Evolutionary conservation across 2,329 filamentous ascomycete species (phyloP).

Genomic region (Zasmidium citrigriseum): DNA sequence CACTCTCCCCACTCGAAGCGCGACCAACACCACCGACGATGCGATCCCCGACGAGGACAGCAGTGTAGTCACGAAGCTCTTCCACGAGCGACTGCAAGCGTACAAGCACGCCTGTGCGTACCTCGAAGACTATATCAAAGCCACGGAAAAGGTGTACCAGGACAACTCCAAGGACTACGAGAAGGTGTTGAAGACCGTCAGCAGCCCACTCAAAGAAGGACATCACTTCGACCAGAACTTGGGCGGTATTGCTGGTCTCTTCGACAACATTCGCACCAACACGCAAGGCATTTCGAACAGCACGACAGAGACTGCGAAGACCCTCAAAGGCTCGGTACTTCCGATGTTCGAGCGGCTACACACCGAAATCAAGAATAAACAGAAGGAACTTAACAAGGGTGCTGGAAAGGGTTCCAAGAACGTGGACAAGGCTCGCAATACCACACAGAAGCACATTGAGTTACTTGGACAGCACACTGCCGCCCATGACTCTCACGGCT

Average conservation of each 20-base stretch:
- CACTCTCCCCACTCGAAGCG: constrained; percentile 34
- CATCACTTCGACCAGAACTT: constrained; percentile 90
- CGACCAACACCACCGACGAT: constrained; percentile 43
- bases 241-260: constrained; percentile 85
- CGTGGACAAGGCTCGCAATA: constrained; percentile 82
- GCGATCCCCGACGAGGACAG: constrained; percentile 52
- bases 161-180: constrained; percentile 92
- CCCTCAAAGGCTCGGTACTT: constrained; percentile 79
- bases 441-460: constrained; percentile 95
- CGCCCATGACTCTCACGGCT: constrained; percentile 72
- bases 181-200: constrained; percentile 89
- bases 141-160: constrained; percentile 83
- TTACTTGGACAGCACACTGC: constrained; percentile 85
- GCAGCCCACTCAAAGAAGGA: constrained; percentile 80
- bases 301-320: constrained; percentile 89
- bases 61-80: constrained; percentile 59
- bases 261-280: constrained; percentile 91
- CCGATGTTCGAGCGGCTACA: constrained; percentile 89
- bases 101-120: constrained; percentile 95
- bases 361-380: constrained; percentile 94
- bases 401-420: constrained; percentile 84
- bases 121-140: constrained; percentile 83
- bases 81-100: constrained; percentile 84
- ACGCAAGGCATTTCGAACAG: constrained; percentile 88
- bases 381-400: constrained; percentile 81